These are phyloP conservation scores for Neofusicoccum sp. DNA, from an alignment of 2,329 filamentous ascomycete species.

Conservation along the genomic window DNA sequence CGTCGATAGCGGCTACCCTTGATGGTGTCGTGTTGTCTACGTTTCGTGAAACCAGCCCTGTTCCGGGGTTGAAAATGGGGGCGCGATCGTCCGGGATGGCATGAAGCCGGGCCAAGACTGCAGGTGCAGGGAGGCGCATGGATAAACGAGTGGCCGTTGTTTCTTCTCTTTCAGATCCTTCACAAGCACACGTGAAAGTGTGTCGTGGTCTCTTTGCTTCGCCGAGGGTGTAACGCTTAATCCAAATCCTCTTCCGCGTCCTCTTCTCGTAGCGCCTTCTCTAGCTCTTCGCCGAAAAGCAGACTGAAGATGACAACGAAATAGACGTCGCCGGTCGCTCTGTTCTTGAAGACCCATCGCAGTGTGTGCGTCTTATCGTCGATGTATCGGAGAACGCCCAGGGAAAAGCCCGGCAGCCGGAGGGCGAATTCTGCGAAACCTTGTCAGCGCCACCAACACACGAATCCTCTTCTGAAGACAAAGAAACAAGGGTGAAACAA, in stretches of 20 bases:
- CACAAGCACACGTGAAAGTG: neutral
- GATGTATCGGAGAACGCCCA: conserved; percentile 46
- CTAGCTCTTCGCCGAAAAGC: conserved; percentile 44
- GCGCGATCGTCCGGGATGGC: neutral
- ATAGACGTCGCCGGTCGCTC: conserved; percentile 40
- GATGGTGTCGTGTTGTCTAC: neutral
- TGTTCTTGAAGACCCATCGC: conserved; percentile 47
- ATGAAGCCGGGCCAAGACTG: neutral
- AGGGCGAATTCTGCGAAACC: conserved; percentile 36
- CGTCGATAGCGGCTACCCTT: neutral
- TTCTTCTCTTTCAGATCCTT: neutral
- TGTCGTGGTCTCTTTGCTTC: neutral
- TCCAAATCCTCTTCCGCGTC: conserved; percentile 17
- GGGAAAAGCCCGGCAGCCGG: conserved; percentile 45
- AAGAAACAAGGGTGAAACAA: neutral
- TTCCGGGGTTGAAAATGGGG: neutral
- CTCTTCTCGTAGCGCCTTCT: conserved; percentile 33
- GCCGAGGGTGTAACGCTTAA: neutral
- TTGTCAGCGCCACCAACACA: neutral
- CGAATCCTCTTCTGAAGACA: neutral
- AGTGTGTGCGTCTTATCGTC: conserved; percentile 49
- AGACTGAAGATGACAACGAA: conserved; percentile 48
- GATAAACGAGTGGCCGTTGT: neutral
- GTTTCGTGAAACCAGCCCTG: neutral
- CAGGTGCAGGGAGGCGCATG: neutral